Base-by-base conservation (phyloP, 176 grass and related monocot species). In the Musa troglodytarum region DNA sequence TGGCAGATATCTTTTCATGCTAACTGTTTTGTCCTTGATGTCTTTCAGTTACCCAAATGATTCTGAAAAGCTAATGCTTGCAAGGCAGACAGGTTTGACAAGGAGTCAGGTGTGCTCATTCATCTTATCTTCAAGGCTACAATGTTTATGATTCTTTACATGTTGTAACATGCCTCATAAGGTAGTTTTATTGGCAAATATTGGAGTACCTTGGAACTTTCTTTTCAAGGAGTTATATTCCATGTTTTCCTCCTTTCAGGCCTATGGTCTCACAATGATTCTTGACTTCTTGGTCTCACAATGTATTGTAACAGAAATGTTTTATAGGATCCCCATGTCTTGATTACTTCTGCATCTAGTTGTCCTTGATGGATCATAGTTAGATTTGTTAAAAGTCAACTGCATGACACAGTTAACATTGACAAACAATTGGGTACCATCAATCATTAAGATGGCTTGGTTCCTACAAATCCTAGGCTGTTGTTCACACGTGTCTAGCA, bases 21-120 rank as follows among this genome's bases (percentile, higher is more conserved):
- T 10, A 57, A 29, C 69, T 53, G 62, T 22, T 77, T 74, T 69
- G 80, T 68, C 53, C 74, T 43, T 43, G 34, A 71, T 15, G 23
- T 78, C 77, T 50, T 6, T 19, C 66, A 96, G 92, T 77, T 96
- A 96, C 61, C 92, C 92, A 3, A 96, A 92, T n/a, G 92, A 96
- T 81, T 96, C 92, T 0, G 92, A 96, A 79, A 96, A 96, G 75
- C 49, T 92, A 70, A 89, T 92, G 89, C 89, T 96, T 3, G 89
- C 92, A 0, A 90, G 89, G 63, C 92, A 96, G 77, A 87, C 87
- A 3, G 92, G 92, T 2, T 86, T 96, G 85, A 90, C 92, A 12
- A 81, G 92, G 66, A 88, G 92, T 12, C 92, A 96, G 92, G 89
- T 92, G 71, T 83, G 71, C 68, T 55, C 0, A 16, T 12, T 1